phyloP scores from a whole-genome alignment of 768 basidiomycete genomes.

The Pisolithus microcarpus region DNA sequence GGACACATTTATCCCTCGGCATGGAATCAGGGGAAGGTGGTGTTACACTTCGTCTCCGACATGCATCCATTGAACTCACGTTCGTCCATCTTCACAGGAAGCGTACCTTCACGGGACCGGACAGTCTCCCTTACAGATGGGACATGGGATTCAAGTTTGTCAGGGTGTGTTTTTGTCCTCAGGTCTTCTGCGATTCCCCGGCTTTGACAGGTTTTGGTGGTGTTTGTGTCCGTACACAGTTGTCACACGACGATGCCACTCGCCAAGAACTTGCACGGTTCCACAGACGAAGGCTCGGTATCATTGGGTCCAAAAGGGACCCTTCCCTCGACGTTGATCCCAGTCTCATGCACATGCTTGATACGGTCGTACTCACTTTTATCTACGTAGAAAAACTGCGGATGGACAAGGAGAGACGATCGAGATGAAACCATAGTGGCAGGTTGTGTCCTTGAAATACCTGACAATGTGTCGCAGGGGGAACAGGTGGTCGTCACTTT shows the following conservation, averaged over 20 bases:
- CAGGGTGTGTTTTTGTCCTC: slow-evolving; percentile 9
- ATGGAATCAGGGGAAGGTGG: slow-evolving; percentile 15
- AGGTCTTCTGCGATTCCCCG: not conserved
- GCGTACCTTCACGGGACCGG: slow-evolving; percentile 27
- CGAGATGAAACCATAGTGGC: not conserved
- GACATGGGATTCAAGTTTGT: slow-evolving; percentile 10
- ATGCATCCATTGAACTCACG: not conserved
- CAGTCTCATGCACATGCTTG: slow-evolving; percentile 17
- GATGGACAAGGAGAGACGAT: slow-evolving; percentile 16
- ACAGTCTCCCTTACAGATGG: slow-evolving; percentile 31
- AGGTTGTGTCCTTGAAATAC: too few species aligned
- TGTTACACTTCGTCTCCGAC: not conserved
- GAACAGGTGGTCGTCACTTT: not conserved
- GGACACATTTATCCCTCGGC: slow-evolving; percentile 17
- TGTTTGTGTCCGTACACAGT: slow-evolving; percentile 1
- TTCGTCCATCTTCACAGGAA: slow-evolving; percentile 7
- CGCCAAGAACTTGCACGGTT: slow-evolving; percentile 16
- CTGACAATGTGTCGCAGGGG: too few species aligned
- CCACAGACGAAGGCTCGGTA: slow-evolving; percentile 12
- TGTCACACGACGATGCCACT: slow-evolving; percentile 14
- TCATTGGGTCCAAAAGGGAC: slow-evolving; percentile 12
- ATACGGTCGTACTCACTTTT: slow-evolving; percentile 23
- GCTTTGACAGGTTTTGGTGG: not conserved
- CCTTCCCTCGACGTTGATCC: slow-evolving; percentile 17
- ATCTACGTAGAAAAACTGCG: slow-evolving; percentile 28